Evolutionary conservation across 2,329 filamentous ascomycete species (phyloP).

Genomic region (Claviceps pusilla): DNA sequence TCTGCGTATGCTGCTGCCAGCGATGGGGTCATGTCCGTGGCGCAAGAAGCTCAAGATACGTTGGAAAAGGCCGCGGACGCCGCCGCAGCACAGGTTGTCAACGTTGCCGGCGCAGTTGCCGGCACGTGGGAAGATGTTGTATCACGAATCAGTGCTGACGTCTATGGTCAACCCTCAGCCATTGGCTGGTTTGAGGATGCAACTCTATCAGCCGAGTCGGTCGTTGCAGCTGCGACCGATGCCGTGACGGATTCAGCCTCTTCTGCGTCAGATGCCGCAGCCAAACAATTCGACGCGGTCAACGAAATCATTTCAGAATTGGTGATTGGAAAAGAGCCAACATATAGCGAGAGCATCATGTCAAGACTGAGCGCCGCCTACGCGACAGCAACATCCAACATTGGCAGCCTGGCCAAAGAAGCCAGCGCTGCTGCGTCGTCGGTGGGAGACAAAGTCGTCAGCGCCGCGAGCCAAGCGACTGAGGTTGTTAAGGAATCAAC

Average conservation of each 20-base stretch:
- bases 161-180: conserved; percentile 52
- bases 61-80: conserved; percentile 30
- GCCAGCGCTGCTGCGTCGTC: conserved; percentile 20
- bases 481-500: conserved; percentile 27
- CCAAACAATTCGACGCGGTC: conserved; percentile 53
- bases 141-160: conserved; percentile 48
- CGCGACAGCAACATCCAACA: conserved; percentile 46
- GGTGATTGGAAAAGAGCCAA: conserved; percentile 60
- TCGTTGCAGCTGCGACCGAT: conserved; percentile 45
- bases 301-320: conserved; percentile 63
- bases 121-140: conserved; percentile 31
- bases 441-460: conserved; percentile 21
- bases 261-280: conserved; percentile 45
- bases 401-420: conserved; percentile 26
- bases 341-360: conserved; percentile 69
- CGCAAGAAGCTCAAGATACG: conserved; percentile 23
- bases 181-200: conserved; percentile 40
- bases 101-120: conserved; percentile 22
- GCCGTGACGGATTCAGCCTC: conserved; percentile 21
- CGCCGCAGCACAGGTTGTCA: conserved; percentile 23
- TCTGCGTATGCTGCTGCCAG: conserved; percentile 32
- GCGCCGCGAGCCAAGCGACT: conserved; percentile 25
- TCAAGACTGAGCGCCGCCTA: conserved; percentile 57
- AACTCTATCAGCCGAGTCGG: conserved; percentile 35
- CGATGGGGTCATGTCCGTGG: conserved; percentile 26